Base-by-base conservation (phyloP, 345 rosid genomes). In the Iberis pinnata region DNA sequence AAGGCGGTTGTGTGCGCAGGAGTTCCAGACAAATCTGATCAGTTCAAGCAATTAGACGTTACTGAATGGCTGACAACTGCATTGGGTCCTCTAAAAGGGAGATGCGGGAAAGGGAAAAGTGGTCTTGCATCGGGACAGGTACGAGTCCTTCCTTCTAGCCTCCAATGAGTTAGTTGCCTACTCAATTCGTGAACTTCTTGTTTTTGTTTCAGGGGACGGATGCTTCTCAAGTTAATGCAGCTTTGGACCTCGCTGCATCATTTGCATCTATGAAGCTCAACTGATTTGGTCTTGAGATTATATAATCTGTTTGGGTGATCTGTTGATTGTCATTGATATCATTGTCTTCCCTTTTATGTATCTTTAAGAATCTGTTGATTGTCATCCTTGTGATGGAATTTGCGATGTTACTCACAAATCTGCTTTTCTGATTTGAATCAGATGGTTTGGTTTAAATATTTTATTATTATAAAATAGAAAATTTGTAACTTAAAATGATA, bases 71-170 rank as follows among this genome's bases (percentile, higher is more conserved):
- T 92, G 56, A 75, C 84, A 17, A 64, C 69, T 52, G 97, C 97
- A 1, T 45, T 92, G 55, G 80, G 70, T 32, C 98, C 95, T 49
- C 70, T 92, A 10, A 92, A 92, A 18, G 97, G 98, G 39, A 70
- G 77, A 59, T 88, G 93, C 22, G 98, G 97, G 14, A 88, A 76
- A 77, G 97, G 98, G 44, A 92, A 81, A 73, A 73, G 75, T 12
- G 98, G 98, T 71, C 77, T 88, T 25, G 97, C 96, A 58, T 60
- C 93, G 0, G 95, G 97, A 73, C 98, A 92, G 96, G 98, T 85
- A 49, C 2, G 48, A 17, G 79, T 53, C 24, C 12, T 54, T 44
- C 48, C 18, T 40, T 36, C 16, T 45, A 11, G 9, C 17, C 33
- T 26, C 15, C 6, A 22, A 42, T 51, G 22, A 1, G 35, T 15